Conservation (phyloP, 192 early-diverging fungal species). For the Dissophora ornata region DNA sequence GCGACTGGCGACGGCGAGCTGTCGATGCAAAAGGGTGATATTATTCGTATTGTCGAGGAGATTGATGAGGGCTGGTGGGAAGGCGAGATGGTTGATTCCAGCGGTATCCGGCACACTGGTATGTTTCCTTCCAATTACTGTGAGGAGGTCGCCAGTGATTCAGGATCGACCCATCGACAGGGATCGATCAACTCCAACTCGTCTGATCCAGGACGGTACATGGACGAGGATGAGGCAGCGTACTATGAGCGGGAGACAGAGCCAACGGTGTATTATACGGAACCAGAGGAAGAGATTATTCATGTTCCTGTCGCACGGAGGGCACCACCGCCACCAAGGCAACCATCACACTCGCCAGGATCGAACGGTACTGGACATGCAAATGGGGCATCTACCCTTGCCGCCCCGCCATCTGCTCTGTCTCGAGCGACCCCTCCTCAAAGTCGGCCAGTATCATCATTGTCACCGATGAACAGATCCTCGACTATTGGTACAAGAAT, state of each 20-base stretch:
- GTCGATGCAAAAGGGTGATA: constrained; percentile 83
- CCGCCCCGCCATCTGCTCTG: too few relatives aligned
- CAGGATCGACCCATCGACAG: constrained; percentile 42
- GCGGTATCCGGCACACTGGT: constrained; percentile 70
- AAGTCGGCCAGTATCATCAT: constrained; percentile 18
- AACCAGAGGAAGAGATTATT: constrained; percentile 39
- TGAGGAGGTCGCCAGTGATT: constrained; percentile 63
- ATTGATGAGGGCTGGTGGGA: constrained; percentile 97
- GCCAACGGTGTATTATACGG: constrained; percentile 40
- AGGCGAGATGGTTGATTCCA: constrained; percentile 79
- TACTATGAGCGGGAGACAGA: constrained; percentile 49
- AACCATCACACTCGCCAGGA: constrained; percentile 41
- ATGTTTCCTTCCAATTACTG: constrained; percentile 97
- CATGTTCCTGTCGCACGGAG: constrained; percentile 25
- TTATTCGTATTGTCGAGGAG: constrained; percentile 86
- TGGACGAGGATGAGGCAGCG: constrained; percentile 54
- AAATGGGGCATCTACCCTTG: not conserved
- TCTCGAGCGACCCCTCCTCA: constrained; percentile 32
- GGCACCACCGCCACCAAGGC: constrained; percentile 46
- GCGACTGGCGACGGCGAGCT: constrained; percentile 85
- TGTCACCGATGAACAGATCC: constrained; percentile 12
- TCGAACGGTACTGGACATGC: constrained; percentile 7
- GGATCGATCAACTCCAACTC: constrained; percentile 28
- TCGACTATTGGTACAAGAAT: constrained; percentile 49
- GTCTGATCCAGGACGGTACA: constrained; percentile 45